Base-by-base conservation (phyloP, 768 basidiomycete species). In the Boletus subparvulus region DNA sequence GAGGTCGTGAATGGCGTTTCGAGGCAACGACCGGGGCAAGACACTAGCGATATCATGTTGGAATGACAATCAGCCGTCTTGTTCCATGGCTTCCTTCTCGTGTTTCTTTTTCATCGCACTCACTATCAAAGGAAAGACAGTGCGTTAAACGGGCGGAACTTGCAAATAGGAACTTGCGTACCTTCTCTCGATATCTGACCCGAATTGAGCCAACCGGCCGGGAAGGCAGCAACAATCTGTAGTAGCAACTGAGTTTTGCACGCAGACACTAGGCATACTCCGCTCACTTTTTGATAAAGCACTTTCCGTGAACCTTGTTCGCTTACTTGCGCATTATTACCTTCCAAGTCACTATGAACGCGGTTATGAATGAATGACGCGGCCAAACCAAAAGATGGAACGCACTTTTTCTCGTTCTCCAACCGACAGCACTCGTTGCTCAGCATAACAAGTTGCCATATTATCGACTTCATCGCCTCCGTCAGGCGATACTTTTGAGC, bases 111-210 rank as follows among this genome's bases (percentile, higher is more conserved):
- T 92, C 83, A 92, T 88, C 8, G 86, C 83, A 66, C 88, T 90
- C 81, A 92, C 89, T 90, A 63, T 11, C 37, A 28, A 17, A 40
- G 30, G 12, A 17, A 35, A 19, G 17, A 16, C 19, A 16, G 3
- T 10, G 19, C 11, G 50, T 54, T 24, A 54, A 37, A 37, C 53
- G 44, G 24, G 42, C 7, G 32, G 32, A 49, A 12, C 30, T 3
- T 17, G 21, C 5, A 28, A 4, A 13, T 7, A 37, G 3, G 14
- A n/a, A 2, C 26, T 39, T 28, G 71, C 86, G 36, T 49, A 92
- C 90, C 88, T 78, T 94, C 92, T 65, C 92, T 80, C 35, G 90
- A 92, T 57, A 94, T 90, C 69, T 91, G 88, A 4, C 90, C 88
- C 3, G 89, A 90, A 30, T 86, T 84, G 75, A 93, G 84, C 92